phyloP scores from a whole-genome alignment of 352 stramenopile genomes.

The Phytophthora europaea region DNA sequence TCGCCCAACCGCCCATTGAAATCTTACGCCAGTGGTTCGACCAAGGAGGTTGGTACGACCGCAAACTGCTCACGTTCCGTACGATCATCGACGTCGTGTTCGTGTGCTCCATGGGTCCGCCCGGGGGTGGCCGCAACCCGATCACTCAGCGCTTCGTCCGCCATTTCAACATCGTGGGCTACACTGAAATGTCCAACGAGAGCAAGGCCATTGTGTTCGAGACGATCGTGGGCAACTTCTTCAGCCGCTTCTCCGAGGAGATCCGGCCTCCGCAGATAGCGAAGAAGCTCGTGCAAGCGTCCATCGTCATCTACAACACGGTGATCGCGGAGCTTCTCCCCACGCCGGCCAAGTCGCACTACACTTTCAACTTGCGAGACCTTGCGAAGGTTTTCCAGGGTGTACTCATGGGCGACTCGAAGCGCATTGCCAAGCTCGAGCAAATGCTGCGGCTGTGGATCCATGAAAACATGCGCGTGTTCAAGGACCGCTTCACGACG shows the following conservation, averaged over 20 bases:
- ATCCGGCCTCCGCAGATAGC: slow-evolving; percentile 67
- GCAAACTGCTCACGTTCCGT: slow-evolving; percentile 92
- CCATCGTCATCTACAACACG: slow-evolving; percentile 88
- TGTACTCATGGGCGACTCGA: slow-evolving; percentile 84
- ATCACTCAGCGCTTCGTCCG: slow-evolving; percentile 85
- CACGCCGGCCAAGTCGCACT: slow-evolving; percentile 88
- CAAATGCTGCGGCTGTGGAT: slow-evolving; percentile 82
- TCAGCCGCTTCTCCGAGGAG: slow-evolving; percentile 75
- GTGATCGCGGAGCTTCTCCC: slow-evolving; percentile 84
- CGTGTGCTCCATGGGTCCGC: slow-evolving; percentile 86
- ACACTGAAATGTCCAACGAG: slow-evolving; percentile 86
- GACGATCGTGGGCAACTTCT: slow-evolving; percentile 83
- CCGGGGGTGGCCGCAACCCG: slow-evolving; percentile 79
- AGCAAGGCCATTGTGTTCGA: slow-evolving; percentile 88
- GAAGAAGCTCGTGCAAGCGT: slow-evolving; percentile 70
- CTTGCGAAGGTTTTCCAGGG: slow-evolving; percentile 91
- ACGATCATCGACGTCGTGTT: slow-evolving; percentile 93
- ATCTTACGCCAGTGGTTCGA: slow-evolving; percentile 96
- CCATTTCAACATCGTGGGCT: slow-evolving; percentile 90
- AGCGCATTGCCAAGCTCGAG: slow-evolving; percentile 77
- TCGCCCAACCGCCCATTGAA: slow-evolving; percentile 96
- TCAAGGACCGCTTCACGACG: slow-evolving; percentile 90
- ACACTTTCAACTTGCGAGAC: slow-evolving; percentile 92
- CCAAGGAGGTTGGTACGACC: slow-evolving; percentile 96
- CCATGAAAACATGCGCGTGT: slow-evolving; percentile 90